Evolutionary conservation across 345 rosid genomes (phyloP).

Genomic region (Arabidopsis thaliana): DNA sequence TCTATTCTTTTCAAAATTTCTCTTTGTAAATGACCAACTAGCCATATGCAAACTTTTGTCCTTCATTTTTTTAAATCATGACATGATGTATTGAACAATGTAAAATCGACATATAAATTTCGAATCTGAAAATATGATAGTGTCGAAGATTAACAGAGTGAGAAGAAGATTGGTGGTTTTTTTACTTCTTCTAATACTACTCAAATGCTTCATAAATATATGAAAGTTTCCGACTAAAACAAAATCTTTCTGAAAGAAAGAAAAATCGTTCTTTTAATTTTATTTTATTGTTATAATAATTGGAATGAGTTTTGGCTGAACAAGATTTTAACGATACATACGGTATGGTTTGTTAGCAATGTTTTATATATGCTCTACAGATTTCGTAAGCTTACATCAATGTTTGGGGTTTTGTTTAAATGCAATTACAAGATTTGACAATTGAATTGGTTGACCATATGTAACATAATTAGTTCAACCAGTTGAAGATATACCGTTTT

Average conservation of each 20-base stretch:
- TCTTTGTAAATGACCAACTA: not conserved
- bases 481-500: not conserved
- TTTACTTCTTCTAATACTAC: not conserved
- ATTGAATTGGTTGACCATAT: not conserved
- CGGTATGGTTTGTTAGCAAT: not conserved
- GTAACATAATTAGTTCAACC: not conserved
- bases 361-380: not conserved
- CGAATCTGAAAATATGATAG: not conserved
- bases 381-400: not conserved
- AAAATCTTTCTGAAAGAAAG: no score
- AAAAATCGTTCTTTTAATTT: no score
- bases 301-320: not conserved
- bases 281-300: not conserved
- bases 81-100: not conserved
- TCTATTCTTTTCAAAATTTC: not conserved
- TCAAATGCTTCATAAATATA: not conserved
- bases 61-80: not conserved
- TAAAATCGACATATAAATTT: not conserved
- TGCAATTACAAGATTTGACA: not conserved
- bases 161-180: not conserved
- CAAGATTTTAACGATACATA: not conserved
- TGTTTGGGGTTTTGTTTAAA: not conserved
- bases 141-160: no score
- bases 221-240: not conserved
- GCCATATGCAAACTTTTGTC: not conserved